Conservation (phyloP, 192 early-diverging fungal genomes). For the Allomyces arbusculus region DNA sequence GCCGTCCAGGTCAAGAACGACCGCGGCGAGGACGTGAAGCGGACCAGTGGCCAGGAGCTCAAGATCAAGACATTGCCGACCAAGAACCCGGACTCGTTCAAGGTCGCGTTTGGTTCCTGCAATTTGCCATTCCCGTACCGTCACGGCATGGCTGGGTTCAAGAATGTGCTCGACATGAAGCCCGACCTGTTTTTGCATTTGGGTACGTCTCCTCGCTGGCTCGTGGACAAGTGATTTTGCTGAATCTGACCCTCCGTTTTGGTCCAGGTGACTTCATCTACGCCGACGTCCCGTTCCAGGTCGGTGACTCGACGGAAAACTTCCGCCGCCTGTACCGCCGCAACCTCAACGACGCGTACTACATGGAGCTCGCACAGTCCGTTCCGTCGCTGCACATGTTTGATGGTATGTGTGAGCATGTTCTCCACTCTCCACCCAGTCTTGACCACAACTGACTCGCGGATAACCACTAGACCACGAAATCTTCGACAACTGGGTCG, state of each 20-base stretch:
- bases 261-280: conserved; percentile 20
- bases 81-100: neutral
- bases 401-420: conserved; percentile 1
- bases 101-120: neutral
- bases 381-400: conserved; percentile 25
- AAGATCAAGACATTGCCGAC: neutral
- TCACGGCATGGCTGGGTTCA: neutral
- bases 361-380: conserved; percentile 11
- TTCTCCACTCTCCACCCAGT: no score
- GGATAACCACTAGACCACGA: conserved; percentile 14
- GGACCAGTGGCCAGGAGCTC: neutral
- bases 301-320: conserved; percentile 15
- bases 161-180: neutral
- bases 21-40: neutral
- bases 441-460: no score
- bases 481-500: conserved; percentile 25
- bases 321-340: conserved; percentile 25
- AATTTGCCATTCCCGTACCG: neutral
- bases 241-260: no score
- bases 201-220: neutral
- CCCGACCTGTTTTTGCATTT: neutral
- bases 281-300: conserved; percentile 22
- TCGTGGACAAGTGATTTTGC: no score
- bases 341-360: conserved; percentile 15
- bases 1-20: neutral